Percentiles rank a stretch among this genome's conserved stretches.
Conservation (phyloP, 257 asterid species). For the Solanum appendiculatum region DNA sequence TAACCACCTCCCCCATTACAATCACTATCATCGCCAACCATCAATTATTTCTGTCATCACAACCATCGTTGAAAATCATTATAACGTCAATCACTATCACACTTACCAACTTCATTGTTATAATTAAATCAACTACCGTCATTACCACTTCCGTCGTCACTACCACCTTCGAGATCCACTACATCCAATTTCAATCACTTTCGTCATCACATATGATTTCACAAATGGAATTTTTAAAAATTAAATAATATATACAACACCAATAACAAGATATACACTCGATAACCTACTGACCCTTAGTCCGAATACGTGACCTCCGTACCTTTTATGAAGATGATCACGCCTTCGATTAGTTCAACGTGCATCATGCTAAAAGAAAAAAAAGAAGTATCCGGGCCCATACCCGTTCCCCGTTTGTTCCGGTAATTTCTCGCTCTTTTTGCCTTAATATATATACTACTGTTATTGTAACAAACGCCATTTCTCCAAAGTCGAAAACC, state of each 20-base stretch:
- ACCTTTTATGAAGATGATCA: too few species aligned
- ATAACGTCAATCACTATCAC: neutral
- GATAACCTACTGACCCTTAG: neutral
- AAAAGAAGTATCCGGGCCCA: neutral
- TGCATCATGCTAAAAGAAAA: neutral
- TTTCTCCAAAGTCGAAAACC: neutral
- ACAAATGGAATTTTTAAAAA: too few species aligned
- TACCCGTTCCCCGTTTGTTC: neutral
- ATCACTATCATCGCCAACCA: too few species aligned
- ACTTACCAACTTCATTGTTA: neutral
- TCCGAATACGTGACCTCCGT: neutral
- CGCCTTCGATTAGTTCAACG: neutral
- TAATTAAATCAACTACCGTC: too few species aligned
- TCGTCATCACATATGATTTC: neutral
- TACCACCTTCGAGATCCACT: neutral
- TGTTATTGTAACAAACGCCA: constrained; percentile 7
- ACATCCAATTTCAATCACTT: neutral
- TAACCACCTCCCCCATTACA: too few species aligned
- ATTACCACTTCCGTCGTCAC: too few species aligned
- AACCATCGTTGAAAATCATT: neutral
- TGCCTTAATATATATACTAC: neutral
- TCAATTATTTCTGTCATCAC: too few species aligned
- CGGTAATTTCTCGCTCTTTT: neutral
- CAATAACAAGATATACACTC: too few species aligned
- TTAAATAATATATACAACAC: too few species aligned